Percentiles rank a stretch among this genome's conserved stretches.
Conservation (phyloP, 306 rosid genomes). For the Cucurbita maxima region DNA sequence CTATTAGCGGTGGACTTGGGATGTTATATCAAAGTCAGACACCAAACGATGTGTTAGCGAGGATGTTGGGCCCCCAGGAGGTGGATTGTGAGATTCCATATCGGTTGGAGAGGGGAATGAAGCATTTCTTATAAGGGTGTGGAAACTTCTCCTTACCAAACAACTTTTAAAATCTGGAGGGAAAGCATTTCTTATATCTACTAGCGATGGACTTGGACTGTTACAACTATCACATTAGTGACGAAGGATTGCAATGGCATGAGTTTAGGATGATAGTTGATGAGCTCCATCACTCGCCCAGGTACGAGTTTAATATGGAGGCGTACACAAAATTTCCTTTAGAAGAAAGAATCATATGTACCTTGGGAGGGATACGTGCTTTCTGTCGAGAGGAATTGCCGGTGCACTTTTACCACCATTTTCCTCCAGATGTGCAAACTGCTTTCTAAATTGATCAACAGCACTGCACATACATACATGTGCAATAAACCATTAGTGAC, state of each 20-base stretch:
- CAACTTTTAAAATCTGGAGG: too few species aligned
- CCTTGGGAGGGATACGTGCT: slow-evolving; percentile 86
- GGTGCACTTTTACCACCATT: slow-evolving; percentile 55
- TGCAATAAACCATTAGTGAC: background rate
- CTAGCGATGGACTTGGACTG: too few species aligned
- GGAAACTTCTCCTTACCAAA: too few species aligned
- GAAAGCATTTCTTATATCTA: too few species aligned
- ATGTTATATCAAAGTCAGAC: too few species aligned
- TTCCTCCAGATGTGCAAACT: slow-evolving; percentile 73
- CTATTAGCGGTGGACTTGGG: too few species aligned
- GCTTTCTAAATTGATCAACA: slow-evolving; percentile 74
- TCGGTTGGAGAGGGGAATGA: too few species aligned
- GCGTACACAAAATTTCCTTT: background rate
- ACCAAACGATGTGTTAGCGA: too few species aligned
- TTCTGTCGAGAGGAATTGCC: slow-evolving; percentile 63
- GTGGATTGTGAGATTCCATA: too few species aligned
- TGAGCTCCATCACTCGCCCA: background rate
- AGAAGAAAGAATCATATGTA: slow-evolving; percentile 18
- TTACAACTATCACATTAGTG: background rate
- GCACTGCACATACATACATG: slow-evolving; percentile 26
- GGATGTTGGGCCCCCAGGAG: too few species aligned
- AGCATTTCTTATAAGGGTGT: too few species aligned
- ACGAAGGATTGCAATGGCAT: background rate
- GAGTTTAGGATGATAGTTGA: background rate
- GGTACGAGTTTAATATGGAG: background rate